Evolutionary conservation across 176 grass and related monocot species (phyloP).

Genomic region (Neostapfia colusana): DNA sequence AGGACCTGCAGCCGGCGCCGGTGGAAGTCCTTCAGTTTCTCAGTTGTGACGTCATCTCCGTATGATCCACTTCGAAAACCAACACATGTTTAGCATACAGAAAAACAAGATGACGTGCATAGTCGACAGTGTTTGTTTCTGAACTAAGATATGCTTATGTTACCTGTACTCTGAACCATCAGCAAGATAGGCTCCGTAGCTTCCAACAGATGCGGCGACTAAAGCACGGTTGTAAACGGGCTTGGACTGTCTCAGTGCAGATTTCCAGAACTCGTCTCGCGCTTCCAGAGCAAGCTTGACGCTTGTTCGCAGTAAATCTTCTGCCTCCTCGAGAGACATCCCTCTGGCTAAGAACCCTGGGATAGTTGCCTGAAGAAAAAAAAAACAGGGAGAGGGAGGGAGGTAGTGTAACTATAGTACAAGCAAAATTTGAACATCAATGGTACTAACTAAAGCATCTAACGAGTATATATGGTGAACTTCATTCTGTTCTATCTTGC

Average conservation of each 20-base stretch:
- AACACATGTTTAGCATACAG: neutral
- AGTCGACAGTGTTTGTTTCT: neutral
- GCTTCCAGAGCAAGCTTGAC: conserved; percentile 59
- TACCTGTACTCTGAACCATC: conserved; percentile 94
- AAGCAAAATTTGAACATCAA: neutral
- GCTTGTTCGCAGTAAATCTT: conserved; percentile 57
- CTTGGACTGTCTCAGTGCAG: conserved; percentile 36
- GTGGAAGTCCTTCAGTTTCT: conserved; percentile 84
- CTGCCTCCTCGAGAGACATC: conserved; percentile 50
- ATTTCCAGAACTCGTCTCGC: conserved; percentile 62
- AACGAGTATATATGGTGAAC: neutral
- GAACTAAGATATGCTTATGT: neutral
- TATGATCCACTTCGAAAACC: conserved; percentile 53
- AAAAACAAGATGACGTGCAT: neutral
- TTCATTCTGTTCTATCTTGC: neutral
- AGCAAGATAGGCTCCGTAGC: conserved; percentile 81
- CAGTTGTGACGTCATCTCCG: conserved; percentile 46
- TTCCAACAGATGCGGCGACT: conserved; percentile 71
- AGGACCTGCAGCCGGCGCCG: conserved; percentile 73
- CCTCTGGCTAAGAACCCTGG: conserved; percentile 72
- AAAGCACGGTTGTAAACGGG: conserved; percentile 57
- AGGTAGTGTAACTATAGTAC: neutral
- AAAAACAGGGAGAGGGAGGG: neutral
- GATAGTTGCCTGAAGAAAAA: conserved; percentile 63
- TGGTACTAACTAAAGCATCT: neutral